Evolutionary conservation across 75 land plant genomes (phyloP), one percentile per base, ranked within the genome.

Genomic region (Pinus tabuliformis): DNA sequence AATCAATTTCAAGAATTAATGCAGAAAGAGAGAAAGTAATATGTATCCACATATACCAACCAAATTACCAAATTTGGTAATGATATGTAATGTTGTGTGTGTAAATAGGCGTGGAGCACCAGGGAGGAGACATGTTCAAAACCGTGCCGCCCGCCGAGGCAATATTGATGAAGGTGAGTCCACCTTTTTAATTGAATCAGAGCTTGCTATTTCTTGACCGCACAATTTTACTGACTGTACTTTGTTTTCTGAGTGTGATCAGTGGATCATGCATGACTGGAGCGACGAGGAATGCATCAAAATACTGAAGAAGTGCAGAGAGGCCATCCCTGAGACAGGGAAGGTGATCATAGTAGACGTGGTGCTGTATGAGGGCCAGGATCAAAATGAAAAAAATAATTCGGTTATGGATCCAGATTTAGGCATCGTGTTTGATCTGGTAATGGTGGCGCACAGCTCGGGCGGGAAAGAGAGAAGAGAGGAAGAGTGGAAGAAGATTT

Each of bases 191-290:
- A 39, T 5, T 33, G 33, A 33, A 33, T 33, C 33, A 33, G 2
- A 33, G 33, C 2, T 0, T 33, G 33, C 33, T 33, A 33, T 33
- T 33, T 33, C 33, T 33, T 33, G 33, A 33, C 2, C 33, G 33
- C 33, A 33, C 33, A 1, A 0, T 33, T 33, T 33, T 33, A 33
- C 2, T 33, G 33, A 33, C 2, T 33, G 33, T 33, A 33, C 1
- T 33, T 33, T 33, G 33, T 33, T 52, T 56, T 33, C 1, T 33
- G 33, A 33, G 33, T 33, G 33, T 33, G 33, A 33, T 18, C 83
- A 87, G 89, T 74, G 73, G 73, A 82, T 87, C 11, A 59, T 87
- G 71, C 89, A 87, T 56, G 87, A 82, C 66, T 87, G 89, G 89
- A 56, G 78, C 24, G 87, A 87, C 70, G 86, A 78, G 45, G 76